Conservation (phyloP, 257 asterid species). For the Solanum stenotomum region DNA sequence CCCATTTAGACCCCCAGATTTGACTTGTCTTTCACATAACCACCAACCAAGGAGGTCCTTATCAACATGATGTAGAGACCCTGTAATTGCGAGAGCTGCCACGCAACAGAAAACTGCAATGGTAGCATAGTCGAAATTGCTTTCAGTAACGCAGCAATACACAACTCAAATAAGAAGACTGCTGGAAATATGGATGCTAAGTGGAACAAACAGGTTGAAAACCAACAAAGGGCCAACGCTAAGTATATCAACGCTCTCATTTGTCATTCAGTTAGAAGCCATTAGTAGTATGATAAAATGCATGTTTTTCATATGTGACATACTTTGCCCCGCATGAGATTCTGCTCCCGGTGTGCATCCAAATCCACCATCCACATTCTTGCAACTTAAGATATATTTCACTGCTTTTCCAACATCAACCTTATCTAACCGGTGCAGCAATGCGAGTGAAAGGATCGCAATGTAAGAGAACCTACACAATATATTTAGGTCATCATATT, state of each 20-base stretch:
- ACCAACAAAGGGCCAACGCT: not conserved
- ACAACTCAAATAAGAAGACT: not conserved
- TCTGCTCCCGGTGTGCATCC: constrained; percentile 94
- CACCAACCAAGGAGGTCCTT: constrained; percentile 99
- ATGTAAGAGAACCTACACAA: constrained; percentile 71
- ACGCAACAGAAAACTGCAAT: constrained; percentile 86
- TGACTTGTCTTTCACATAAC: constrained; percentile 90
- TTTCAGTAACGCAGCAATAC: not conserved
- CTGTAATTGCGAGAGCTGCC: constrained; percentile 92
- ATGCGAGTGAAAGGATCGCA: constrained; percentile 67
- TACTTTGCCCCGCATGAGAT: constrained; percentile 98
- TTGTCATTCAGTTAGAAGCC: not conserved
- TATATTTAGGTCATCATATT: not conserved
- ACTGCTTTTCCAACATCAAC: constrained; percentile 78
- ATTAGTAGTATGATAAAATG: not conserved
- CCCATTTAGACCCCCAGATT: constrained; percentile 92
- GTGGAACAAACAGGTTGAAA: not conserved
- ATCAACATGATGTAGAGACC: constrained; percentile 79
- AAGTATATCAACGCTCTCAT: not conserved
- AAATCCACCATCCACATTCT: constrained; percentile 93
- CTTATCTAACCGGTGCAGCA: constrained; percentile 57
- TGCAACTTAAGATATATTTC: constrained; percentile 77
- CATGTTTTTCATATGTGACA: constrained; percentile 1
- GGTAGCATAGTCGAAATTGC: not conserved
- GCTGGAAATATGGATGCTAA: not conserved